Percentiles rank a stretch among this genome's conserved stretches.
Evolutionary conservation across 768 basidiomycete species (phyloP).

Genomic region (Suillus subluteus): DNA sequence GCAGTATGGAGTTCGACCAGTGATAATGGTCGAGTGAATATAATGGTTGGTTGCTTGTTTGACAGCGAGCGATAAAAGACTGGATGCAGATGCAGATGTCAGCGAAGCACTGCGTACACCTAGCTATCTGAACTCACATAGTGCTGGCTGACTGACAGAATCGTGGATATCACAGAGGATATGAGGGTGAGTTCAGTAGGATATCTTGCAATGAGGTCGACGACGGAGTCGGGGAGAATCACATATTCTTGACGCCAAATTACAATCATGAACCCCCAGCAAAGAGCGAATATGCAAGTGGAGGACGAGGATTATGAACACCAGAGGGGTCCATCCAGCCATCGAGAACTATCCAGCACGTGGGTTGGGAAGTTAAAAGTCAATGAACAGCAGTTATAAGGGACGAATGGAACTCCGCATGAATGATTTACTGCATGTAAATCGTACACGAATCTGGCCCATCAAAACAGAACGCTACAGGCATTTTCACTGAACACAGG

Average conservation of each 20-base stretch:
- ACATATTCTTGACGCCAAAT: not conserved
- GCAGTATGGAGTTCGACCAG: not conserved
- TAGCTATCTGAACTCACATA: too few relatives aligned
- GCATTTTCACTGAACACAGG: too few relatives aligned
- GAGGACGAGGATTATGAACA: not conserved
- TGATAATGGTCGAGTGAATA: not conserved
- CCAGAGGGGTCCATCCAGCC: not conserved
- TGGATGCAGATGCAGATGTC: not conserved
- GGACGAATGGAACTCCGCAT: not conserved
- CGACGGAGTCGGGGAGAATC: not conserved
- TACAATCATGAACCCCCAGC: not conserved
- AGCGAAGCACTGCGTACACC: not conserved
- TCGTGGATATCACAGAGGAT: not conserved
- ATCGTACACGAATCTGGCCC: not conserved
- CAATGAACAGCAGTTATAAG: not conserved
- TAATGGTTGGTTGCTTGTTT: not conserved
- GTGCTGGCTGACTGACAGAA: too few relatives aligned
- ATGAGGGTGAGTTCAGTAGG: not conserved
- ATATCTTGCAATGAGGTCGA: not conserved
- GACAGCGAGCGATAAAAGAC: not conserved
- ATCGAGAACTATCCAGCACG: not conserved
- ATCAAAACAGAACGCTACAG: too few relatives aligned
- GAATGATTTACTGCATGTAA: not conserved
- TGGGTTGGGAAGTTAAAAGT: not conserved
- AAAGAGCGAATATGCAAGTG: not conserved